Base-by-base conservation (phyloP, 106 monocot species). In the Acorus gramineus region DNA sequence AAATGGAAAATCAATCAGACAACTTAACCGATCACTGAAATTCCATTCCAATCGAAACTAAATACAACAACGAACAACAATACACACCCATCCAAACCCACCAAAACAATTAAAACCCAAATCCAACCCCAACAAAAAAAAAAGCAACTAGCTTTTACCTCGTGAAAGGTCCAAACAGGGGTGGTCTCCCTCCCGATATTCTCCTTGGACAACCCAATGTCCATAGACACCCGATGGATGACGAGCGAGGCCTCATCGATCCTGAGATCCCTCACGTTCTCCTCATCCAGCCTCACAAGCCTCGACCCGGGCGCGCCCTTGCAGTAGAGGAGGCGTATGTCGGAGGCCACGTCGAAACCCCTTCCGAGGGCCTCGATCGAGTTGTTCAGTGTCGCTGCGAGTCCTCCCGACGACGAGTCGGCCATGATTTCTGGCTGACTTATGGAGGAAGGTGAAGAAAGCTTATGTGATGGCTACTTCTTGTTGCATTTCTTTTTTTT, bases 321-420 rank as follows among this genome's bases (percentile, higher is more conserved):
- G 79, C 93, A 93, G 81, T 93, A 93, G 68, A 93, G 85, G 9
- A 93, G 80, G 11, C 93, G 76, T 6, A 80, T 77, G 64, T 93
- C 93, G 7, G 85, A 72, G n/a, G 83, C 77, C 6, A 89, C 89
- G 59, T 93, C 93, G 74, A 93, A 89, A 28, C 93, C 93, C 2
- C 93, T 82, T 7, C 93, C 93, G 11, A 93, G 73, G 53, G 93
- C 89, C 58, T 85, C 71, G 53, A 85, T 66, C 6, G 84, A 75
- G 73, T 76, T 81, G 49, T 66, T 55, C 2, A 89, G 81, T 52
- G 78, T 79, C 46, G 76, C 55, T 28, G 28, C 28, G 28, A 28
- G 28, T 28, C 28, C 28, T 28, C 28, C 28, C 28, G 28, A 28
- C 28, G 28, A 28, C 28, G 28, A 28, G 28, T 28, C 28, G 28